phyloP scores from a whole-genome alignment of 2,329 filamentous ascomycete genomes.

The Pseudogymnoascus sp. region DNA sequence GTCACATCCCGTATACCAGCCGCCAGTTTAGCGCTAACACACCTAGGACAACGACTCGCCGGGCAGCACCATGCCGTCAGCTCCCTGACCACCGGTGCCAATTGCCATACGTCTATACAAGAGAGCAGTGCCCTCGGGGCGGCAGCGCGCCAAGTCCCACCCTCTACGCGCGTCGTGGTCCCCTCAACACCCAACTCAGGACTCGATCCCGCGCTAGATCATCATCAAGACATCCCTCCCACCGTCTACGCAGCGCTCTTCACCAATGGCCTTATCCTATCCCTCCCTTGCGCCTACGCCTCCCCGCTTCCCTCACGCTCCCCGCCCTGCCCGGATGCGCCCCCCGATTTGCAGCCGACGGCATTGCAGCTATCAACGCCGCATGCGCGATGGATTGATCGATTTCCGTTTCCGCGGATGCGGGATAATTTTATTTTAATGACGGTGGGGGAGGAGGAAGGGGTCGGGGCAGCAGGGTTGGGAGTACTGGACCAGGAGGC shows the following conservation, averaged over 20 bases:
- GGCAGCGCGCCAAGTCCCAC: not conserved
- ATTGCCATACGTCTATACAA: not conserved
- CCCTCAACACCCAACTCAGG: not conserved
- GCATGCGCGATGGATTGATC: slow-evolving; percentile 17
- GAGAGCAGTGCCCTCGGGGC: not conserved
- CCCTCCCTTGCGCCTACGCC: slow-evolving; percentile 13
- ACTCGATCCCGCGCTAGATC: not conserved
- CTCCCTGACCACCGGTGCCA: not conserved
- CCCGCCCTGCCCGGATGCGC: slow-evolving; percentile 1
- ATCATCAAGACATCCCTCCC: not conserved
- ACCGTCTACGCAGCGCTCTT: slow-evolving; percentile 16
- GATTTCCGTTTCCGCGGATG: slow-evolving; percentile 14
- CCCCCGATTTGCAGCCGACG: slow-evolving; percentile 12
- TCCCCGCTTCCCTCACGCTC: slow-evolving; percentile 1
- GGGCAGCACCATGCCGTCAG: not conserved
- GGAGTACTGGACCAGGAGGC: not conserved
- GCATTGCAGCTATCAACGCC: slow-evolving; percentile 10
- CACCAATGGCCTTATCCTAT: slow-evolving; percentile 16
- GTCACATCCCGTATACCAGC: slow-evolving; percentile 1
- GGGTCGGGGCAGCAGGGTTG: not conserved
- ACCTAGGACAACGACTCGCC: not conserved
- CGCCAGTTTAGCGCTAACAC: not conserved
- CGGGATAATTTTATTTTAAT: slow-evolving; percentile 15
- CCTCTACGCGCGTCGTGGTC: not conserved
- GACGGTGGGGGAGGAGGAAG: not conserved